phyloP scores from a whole-genome alignment of 495 filamentous ascomycete species.

The Penicillium arizonense region DNA sequence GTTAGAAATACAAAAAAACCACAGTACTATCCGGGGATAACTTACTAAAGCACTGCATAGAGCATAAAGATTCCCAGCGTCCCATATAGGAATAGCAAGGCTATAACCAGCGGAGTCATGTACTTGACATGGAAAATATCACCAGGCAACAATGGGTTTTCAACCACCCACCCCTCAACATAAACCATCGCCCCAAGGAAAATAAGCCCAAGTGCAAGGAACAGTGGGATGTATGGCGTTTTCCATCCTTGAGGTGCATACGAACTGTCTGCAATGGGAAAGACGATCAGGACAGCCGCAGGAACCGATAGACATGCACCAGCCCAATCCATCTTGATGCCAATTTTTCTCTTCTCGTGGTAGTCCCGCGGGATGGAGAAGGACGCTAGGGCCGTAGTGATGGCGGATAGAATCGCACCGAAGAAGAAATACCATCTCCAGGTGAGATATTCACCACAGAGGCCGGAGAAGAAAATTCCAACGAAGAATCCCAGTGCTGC shows the following conservation, averaged over 20 bases:
- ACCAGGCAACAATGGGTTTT: conserved; percentile 69
- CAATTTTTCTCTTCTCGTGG: conserved; percentile 40
- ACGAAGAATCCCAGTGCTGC: conserved; percentile 78
- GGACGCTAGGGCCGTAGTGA: conserved; percentile 53
- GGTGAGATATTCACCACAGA: conserved; percentile 58
- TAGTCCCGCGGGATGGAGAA: conserved; percentile 67
- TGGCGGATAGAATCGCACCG: conserved; percentile 54
- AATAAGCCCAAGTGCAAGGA: conserved; percentile 55
- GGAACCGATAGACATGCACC: conserved; percentile 63
- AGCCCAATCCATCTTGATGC: conserved; percentile 68
- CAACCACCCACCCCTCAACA: conserved; percentile 73
- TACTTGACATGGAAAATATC: conserved; percentile 73
- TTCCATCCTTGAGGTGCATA: conserved; percentile 68
- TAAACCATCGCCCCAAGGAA: conserved; percentile 61
- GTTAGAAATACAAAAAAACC: conserved; percentile 12
- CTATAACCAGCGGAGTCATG: conserved; percentile 65
- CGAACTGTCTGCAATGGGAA: conserved; percentile 72
- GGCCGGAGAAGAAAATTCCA: conserved; percentile 78
- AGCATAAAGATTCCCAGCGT: conserved; percentile 74
- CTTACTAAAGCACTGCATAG: conserved; percentile 78
- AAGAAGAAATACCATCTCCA: conserved; percentile 87
- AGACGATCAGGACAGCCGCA: conserved; percentile 70
- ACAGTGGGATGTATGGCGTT: conserved; percentile 57
- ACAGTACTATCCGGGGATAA: neutral
- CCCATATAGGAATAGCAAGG: conserved; percentile 74